Evolutionary conservation across 108 stramenopile species (phyloP), one percentile per base, ranked within the genome.

Genomic region (Parmales sp.): DNA sequence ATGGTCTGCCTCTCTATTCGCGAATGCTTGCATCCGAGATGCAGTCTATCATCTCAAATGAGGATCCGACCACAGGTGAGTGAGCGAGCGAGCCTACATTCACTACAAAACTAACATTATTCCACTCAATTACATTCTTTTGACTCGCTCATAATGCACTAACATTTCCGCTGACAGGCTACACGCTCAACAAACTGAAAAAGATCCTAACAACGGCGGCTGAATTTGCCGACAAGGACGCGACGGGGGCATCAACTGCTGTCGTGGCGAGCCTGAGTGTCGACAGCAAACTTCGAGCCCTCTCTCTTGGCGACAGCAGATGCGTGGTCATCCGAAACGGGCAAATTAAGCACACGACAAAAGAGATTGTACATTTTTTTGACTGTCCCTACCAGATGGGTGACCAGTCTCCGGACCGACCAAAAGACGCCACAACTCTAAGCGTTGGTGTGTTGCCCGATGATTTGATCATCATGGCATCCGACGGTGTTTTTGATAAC

Each of bases 401-500:
- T 0, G 81, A 77, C 37, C 83, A 85, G 38, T 85, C 83, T 29
- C 88, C 87, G 5, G 90, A 92, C 78, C 73, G 86, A 64, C 88
- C 90, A 0, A 74, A 76, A 46, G 87, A 92, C 74, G 87, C 82
- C 19, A 87, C 87, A 1, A 87, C 74, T 37, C 72, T 92, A 0
- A 83, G 80, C 63, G 74, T 85, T 11, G 78, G 83, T 64, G 68
- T 92, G 70, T 68, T 79, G 4, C 75, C 76, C 3, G 90, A 88
- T 19, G 90, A 92, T 67, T 48, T 87, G 19, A 74, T 92, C 13
- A 70, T 92, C 25, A 81, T 81, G 51, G 89, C 84, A 43, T 84
- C 85, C 23, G 90, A 92, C 70, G 90, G 90, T 2, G 75, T 92
- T n/a, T 92, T 92, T 76, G 90, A 92, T 67, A 92, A 92, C 68